Base-by-base conservation (phyloP, 2,329 filamentous ascomycete genomes). In the Monosporascus sp. region DNA sequence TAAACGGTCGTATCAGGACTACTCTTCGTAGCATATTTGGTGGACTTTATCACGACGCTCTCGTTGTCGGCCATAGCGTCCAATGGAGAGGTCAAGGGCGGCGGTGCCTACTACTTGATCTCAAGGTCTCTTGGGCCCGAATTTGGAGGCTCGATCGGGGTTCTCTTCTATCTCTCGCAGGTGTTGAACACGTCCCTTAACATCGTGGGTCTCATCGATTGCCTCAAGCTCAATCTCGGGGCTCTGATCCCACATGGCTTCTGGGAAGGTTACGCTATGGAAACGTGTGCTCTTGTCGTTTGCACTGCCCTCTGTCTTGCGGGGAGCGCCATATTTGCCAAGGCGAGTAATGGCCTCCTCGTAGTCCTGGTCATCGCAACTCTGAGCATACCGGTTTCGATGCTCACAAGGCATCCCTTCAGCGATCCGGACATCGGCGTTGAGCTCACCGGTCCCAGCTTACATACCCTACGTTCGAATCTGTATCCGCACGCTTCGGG, bases 121-220 rank as follows among this genome's bases (percentile, higher is more conserved):
- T 95, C 90, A 7, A 81, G 90, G 56, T 92, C 88, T 45, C 74
- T 96, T 3, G 90, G 90, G 0, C 90, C 90, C 7, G 90, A 96
- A 64, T 96, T 96, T 66, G 90, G 90, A 25, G 90, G 90, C 17
- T 90, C 89, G 1, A 95, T 96, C 58, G 90, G 90, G 2, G 79
- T 95, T 24, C 82, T 96, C 14, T 95, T 95, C 70, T 96, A 94
- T 67, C 76, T 95, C n/a, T 89, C 90, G n/a, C 89, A 90, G 59
- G 87, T 89, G 2, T 83, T 96, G 65, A 95, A 93, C 66, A 91
- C 90, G 1, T 88, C 88, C 38, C 82, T 96, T 78, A 96, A 96
- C 65, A 83, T 92, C 24, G 89, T 95, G 44, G 90, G 90, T 74
- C 77, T 96, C 46, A 82, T 96, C 58, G 88, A 94, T 71, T 95